A percentile compares a stretch with the other conserved stretches of the same genome.
phyloP scores from a whole-genome alignment of 2,329 filamentous ascomycete species.

The Colletotrichum tamarilloi region DNA sequence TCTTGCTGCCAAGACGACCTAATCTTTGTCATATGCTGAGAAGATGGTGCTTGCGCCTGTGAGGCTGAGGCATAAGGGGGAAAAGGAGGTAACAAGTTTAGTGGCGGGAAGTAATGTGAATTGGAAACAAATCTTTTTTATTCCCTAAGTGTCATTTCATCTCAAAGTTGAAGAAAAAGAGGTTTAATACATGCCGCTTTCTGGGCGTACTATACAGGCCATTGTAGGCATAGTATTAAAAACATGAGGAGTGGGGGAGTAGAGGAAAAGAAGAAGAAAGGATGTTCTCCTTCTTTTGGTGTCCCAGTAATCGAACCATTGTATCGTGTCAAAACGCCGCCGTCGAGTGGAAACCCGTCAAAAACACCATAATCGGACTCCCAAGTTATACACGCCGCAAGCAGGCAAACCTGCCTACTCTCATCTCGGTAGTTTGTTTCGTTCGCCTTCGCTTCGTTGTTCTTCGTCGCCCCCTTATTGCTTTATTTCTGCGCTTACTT shows the following conservation, averaged over 20 bases:
- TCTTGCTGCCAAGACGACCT: slow-evolving; percentile 39
- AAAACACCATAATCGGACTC: neutral
- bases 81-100: neutral
- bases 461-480: neutral
- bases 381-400: slow-evolving; percentile 5
- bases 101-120: slow-evolving; percentile 20
- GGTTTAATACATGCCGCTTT: slow-evolving; percentile 13
- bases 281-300: neutral
- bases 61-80: neutral
- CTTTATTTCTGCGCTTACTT: neutral
- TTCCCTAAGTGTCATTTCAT: slow-evolving; percentile 12
- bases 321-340: slow-evolving; percentile 26
- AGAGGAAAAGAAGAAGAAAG: slow-evolving; percentile 21
- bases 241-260: slow-evolving; percentile 7
- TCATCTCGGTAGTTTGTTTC: neutral
- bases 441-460: neutral
- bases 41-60: no score
- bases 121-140: slow-evolving; percentile 24
- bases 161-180: slow-evolving; percentile 13
- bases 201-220: slow-evolving; percentile 22
- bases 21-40: neutral
- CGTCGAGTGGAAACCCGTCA: neutral
- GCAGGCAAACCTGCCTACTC: neutral
- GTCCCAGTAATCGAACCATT: neutral
- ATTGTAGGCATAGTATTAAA: neutral